Conservation (phyloP, 2,329 filamentous ascomycete genomes). For the Ceratocystis eucalypticola region DNA sequence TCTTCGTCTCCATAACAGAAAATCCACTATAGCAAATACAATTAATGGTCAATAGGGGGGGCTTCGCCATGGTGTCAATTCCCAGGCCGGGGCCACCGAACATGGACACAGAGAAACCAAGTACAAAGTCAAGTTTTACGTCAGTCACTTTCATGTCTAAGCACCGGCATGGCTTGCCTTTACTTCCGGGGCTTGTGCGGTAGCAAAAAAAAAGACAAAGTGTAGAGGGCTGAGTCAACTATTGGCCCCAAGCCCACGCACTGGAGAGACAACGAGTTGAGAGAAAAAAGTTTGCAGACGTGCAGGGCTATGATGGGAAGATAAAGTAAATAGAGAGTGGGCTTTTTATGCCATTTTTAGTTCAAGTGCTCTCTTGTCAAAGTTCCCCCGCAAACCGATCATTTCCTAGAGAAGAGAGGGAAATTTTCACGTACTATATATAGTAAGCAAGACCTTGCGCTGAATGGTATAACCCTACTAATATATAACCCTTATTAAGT, state of each 20-base stretch:
- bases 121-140: not conserved
- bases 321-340: not conserved
- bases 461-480: not conserved
- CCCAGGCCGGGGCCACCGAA: constrained; percentile 1
- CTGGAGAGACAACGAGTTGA: constrained; percentile 3
- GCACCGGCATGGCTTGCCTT: not conserved
- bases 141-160: not conserved
- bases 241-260: not conserved
- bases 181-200: not conserved
- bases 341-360: not conserved
- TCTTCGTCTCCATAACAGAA: not conserved
- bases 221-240: constrained; percentile 1
- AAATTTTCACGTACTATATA: not conserved
- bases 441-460: not conserved
- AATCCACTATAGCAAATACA: not conserved
- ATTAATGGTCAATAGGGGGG: not conserved
- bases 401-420: not conserved
- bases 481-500: not conserved
- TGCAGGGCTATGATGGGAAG: not conserved
- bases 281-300: constrained; percentile 1
- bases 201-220: constrained; percentile 2
- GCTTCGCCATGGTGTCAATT: not conserved
- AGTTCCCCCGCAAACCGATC: not conserved
- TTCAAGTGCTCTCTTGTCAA: not conserved
- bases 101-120: constrained; percentile 4